A percentile compares a stretch with the other conserved stretches of the same genome.
These are phyloP conservation scores for Eimeria zaria DNA, from an alignment of 169 alveolate species.

Conservation along the genomic window DNA sequence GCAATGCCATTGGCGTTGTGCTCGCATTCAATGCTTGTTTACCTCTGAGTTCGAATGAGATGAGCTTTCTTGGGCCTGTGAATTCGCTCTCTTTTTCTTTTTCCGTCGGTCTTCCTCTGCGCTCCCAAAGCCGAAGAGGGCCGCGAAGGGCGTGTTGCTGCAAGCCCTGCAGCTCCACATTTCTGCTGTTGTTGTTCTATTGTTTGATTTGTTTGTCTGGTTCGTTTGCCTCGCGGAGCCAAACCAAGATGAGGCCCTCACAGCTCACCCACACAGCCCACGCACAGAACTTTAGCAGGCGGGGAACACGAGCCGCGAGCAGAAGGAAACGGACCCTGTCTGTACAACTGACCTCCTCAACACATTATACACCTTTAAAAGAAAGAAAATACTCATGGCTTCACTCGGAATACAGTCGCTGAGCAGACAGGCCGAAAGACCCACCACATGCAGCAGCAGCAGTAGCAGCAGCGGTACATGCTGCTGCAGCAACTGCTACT, in stretches of 20 bases:
- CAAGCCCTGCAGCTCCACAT: conserved; percentile 91
- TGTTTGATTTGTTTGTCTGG: not conserved
- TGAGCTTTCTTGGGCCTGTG: conserved; percentile 55
- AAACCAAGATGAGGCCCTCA: not conserved
- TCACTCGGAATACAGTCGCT: not conserved
- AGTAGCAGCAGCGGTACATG: conserved; percentile 33
- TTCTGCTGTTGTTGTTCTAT: not conserved
- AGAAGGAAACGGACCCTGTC: conserved; percentile 27
- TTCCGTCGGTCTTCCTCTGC: conserved; percentile 63
- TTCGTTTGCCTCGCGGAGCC: not conserved
- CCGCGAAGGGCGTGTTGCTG: conserved; percentile 90
- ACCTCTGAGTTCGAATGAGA: conserved; percentile 81
- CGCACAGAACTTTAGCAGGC: not conserved
- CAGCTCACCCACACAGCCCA: conserved; percentile 15
- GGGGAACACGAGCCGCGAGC: conserved; percentile 31
- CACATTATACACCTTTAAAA: conserved; percentile 23
- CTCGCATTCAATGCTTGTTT: conserved; percentile 7
- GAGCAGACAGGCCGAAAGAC: not conserved
- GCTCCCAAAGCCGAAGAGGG: conserved; percentile 87
- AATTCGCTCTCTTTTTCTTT: conserved; percentile 80
- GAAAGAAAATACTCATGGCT: not conserved
- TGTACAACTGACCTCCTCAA: conserved; percentile 19
- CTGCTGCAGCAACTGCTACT: not conserved
- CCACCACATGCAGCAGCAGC: conserved; percentile 41
- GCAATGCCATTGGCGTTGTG: not conserved